These are phyloP conservation scores for Otatea glauca DNA, from an alignment of 176 grass and related monocot species.

Conservation along the genomic window DNA sequence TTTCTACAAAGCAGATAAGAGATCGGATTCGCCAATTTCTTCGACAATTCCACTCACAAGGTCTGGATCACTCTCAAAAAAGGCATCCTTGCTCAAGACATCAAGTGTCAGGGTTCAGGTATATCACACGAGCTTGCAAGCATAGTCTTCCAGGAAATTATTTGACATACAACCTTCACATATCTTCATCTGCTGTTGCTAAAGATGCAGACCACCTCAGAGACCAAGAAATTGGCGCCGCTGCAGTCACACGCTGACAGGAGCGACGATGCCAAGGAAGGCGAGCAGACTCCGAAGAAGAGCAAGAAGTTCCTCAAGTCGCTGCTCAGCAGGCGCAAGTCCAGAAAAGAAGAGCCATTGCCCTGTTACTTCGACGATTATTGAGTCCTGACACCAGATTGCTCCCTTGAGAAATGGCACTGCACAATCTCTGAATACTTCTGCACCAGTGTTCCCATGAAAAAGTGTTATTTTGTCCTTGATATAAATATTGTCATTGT, in stretches of 20 bases:
- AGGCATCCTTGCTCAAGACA: slow-evolving; percentile 79
- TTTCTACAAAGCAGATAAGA: slow-evolving; percentile 58
- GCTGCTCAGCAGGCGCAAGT: slow-evolving; percentile 87
- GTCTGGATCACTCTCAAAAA: slow-evolving; percentile 65
- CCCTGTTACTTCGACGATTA: slow-evolving; percentile 76
- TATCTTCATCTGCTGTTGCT: slow-evolving; percentile 27
- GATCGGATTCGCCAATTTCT: slow-evolving; percentile 55
- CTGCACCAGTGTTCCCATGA: not conserved
- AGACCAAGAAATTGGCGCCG: slow-evolving; percentile 65
- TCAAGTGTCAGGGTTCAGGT: slow-evolving; percentile 78
- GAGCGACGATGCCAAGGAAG: slow-evolving; percentile 50
- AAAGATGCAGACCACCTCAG: slow-evolving; percentile 41
- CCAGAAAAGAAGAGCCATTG: slow-evolving; percentile 80
- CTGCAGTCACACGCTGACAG: slow-evolving; percentile 68
- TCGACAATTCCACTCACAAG: slow-evolving; percentile 51
- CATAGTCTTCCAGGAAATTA: not conserved
- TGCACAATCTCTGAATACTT: not conserved
- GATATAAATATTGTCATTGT: slow-evolving; percentile 32
- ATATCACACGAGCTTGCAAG: slow-evolving; percentile 38
- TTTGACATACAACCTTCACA: not conserved
- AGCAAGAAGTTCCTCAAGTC: slow-evolving; percentile 83
- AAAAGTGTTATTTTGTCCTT: not conserved
- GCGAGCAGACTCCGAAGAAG: slow-evolving; percentile 72
- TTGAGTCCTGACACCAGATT: slow-evolving; percentile 35
- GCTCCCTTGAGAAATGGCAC: not conserved